Conservation (phyloP, 768 basidiomycete species). For the Pleurotus pulmonarius region DNA sequence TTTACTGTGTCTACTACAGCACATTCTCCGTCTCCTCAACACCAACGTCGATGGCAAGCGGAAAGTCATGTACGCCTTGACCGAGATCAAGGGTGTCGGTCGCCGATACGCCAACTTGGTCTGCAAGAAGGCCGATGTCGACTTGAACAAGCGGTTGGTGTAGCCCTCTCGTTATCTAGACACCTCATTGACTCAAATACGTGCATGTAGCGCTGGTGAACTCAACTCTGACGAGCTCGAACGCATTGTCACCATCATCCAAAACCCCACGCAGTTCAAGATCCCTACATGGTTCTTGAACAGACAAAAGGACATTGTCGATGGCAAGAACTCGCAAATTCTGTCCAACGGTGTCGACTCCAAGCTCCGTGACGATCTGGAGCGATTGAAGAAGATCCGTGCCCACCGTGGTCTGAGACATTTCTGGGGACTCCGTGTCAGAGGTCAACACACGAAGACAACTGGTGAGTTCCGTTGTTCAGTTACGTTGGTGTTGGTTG, state of each 20-base stretch:
- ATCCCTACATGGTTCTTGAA: conserved; percentile 99
- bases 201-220: conserved; percentile 81
- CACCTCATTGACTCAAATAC: conserved; percentile 4
- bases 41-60: conserved; percentile 99
- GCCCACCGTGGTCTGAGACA: conserved; percentile 93
- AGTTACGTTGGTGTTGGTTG: neutral
- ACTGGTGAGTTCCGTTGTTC: conserved; percentile 57
- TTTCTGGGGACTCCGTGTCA: conserved; percentile 91
- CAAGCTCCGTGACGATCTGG: conserved; percentile 96
- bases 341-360: conserved; percentile 97
- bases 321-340: conserved; percentile 95
- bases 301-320: conserved; percentile 96
- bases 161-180: neutral
- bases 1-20: conserved; percentile 41
- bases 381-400: conserved; percentile 98
- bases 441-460: conserved; percentile 99
- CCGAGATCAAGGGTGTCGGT: conserved; percentile 99
- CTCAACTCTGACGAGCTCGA: conserved; percentile 99
- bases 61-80: conserved; percentile 99
- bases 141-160: conserved; percentile 93
- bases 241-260: conserved; percentile 98
- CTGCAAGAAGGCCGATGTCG: conserved; percentile 99
- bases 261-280: conserved; percentile 99
- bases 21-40: conserved; percentile 98
- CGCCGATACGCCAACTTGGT: conserved; percentile 98